Conservation (phyloP, 345 rosid genomes). For the Microcos paniculata region DNA sequence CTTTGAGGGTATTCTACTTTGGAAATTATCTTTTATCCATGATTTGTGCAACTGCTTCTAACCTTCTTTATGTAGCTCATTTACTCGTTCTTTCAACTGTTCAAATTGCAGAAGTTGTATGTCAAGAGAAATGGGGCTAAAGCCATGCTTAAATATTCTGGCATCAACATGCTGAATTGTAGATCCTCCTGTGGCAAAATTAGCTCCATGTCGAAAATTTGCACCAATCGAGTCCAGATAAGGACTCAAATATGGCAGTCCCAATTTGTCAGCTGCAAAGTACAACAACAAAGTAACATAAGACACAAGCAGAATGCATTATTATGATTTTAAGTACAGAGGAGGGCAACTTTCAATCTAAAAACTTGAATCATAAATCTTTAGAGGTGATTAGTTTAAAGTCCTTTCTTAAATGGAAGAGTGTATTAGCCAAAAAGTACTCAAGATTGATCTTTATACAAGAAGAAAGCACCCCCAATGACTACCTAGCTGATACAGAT, state of each 20-base stretch:
- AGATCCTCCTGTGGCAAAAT: slow-evolving; percentile 46
- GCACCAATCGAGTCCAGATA: slow-evolving; percentile 39
- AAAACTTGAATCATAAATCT: neutral
- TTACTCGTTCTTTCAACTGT: slow-evolving; percentile 26
- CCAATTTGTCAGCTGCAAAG: slow-evolving; percentile 34
- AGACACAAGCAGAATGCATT: neutral
- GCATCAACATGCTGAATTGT: slow-evolving; percentile 35
- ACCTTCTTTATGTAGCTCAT: slow-evolving; percentile 27
- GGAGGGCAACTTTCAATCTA: neutral
- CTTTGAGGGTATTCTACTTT: neutral
- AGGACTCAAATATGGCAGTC: slow-evolving; percentile 40
- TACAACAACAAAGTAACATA: neutral
- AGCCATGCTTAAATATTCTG: slow-evolving; percentile 30
- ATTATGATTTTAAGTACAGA: neutral
- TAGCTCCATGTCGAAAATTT: slow-evolving; percentile 44
- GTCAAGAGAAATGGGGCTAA: slow-evolving; percentile 44
- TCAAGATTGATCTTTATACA: neutral
- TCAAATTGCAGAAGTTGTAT: slow-evolving; percentile 35
- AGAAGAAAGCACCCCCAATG: neutral
- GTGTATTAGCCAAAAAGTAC: neutral
- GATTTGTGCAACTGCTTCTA: neutral
- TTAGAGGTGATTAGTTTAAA: neutral
- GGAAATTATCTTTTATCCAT: neutral
- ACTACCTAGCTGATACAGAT: neutral
- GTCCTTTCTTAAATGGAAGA: neutral